phyloP scores from a whole-genome alignment of 1,139 yeast species.

The Hyphopichia pseudoburtonii region DNA sequence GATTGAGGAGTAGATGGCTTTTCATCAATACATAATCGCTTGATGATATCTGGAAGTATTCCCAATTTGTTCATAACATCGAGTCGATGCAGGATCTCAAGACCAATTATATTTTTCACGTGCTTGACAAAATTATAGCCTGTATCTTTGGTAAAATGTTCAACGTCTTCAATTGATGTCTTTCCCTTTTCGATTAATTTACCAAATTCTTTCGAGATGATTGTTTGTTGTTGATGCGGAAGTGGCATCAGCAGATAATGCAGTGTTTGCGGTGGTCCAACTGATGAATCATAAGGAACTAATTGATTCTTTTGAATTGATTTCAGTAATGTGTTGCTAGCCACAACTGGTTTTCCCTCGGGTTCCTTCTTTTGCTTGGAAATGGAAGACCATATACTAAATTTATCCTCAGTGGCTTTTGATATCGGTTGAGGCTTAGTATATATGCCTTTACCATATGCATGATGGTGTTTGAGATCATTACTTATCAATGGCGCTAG shows the following conservation, averaged over 20 bases:
- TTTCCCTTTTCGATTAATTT: constrained; percentile 1
- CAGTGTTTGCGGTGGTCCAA: no score
- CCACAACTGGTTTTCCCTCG: no score
- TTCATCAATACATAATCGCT: constrained; percentile 83
- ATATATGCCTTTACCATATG: constrained; percentile 36
- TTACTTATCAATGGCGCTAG: constrained; percentile 84
- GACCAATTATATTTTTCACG: constrained; percentile 37
- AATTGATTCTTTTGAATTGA: background rate
- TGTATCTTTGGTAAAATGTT: constrained; percentile 19
- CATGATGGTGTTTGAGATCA: constrained; percentile 66
- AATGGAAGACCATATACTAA: constrained; percentile 1
- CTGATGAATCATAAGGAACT: background rate
- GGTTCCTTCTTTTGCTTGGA: constrained; percentile 5
- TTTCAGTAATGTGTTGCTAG: no score
- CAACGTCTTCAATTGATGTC: constrained; percentile 1
- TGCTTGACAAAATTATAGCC: constrained; percentile 34
- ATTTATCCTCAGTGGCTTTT: background rate
- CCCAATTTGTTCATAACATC: constrained; percentile 80
- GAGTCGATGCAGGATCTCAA: constrained; percentile 82
- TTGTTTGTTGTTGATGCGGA: background rate
- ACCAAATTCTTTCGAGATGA: background rate
- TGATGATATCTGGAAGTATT: constrained; percentile 65
- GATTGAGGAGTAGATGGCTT: constrained; percentile 68
- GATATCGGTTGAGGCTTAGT: background rate
- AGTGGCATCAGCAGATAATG: no score